Evolutionary conservation across 164 flowering plant species (phyloP), one percentile per base, ranked within the genome.

Genomic region (Nymphaea thermarum): DNA sequence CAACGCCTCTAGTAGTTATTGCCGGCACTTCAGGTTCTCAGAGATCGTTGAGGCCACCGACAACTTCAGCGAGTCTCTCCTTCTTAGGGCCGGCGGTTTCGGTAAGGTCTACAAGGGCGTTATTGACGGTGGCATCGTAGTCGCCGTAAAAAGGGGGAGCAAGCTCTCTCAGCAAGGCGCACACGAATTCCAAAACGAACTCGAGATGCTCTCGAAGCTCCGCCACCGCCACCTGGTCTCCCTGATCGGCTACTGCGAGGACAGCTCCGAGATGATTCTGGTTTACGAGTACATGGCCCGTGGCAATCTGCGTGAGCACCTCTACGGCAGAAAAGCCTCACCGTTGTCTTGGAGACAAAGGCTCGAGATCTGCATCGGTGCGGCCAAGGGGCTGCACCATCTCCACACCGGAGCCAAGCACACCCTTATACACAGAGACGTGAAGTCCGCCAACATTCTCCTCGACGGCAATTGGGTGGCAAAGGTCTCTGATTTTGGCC

Each of bases 401-500:
- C 83, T 83, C 8, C 87, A 83, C 57, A 43, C 74, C 0, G 79
- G 80, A 6, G 71, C 79, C 1, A 73, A 68, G 51, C 51, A 71
- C 43, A 60, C 68, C 7, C 65, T 83, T 68, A 81, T 83, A 16
- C 84, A 83, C 71, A 82, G 85, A 4, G 87, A 83, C 68, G 71
- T 83, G 3, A 83, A 83, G 73, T 60, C 74, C 11, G 67, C 83
- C 4, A 83, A 83, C 72, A 80, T 83, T 3, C 45, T 82, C 14
- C 55, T 83, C 44, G 82, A 82, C 44, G 77, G 75, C 43, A 73
- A 73, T 16, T 75, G 73, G 73, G 80, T 69, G n/a, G 84, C 82
- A 4, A 84, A 82, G 72, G 75, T 84, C 18, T 73, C 85, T 2
- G 84, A 84, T 70, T 84, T 84, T 67, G 87, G 87, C n/a, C 44